Conservation (phyloP, 2,329 filamentous ascomycete species). For the Ceratocystis alfenasii region DNA sequence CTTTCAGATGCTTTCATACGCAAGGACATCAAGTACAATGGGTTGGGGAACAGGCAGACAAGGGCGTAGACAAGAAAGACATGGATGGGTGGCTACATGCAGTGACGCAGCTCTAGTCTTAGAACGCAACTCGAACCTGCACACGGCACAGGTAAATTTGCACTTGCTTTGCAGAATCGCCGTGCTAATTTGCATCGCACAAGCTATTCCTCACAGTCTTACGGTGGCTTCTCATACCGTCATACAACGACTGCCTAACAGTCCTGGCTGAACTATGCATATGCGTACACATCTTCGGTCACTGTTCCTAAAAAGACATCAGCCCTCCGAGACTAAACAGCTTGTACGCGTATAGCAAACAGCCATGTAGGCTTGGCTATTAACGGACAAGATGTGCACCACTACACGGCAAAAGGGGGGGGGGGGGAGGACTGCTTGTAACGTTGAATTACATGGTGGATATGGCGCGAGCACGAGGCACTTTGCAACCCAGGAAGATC, state of each 20-base stretch:
- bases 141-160: neutral
- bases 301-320: neutral
- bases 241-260: neutral
- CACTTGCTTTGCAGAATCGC: neutral
- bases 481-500: neutral
- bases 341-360: neutral
- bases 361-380: neutral
- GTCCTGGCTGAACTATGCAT: neutral
- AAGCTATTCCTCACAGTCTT: neutral
- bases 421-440: neutral
- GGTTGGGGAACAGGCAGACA: neutral
- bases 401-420: neutral
- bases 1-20: neutral
- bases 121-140: neutral
- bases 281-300: neutral
- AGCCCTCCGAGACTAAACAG: neutral
- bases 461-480: neutral
- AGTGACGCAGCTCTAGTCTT: neutral
- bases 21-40: neutral
- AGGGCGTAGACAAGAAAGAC: neutral
- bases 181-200: neutral
- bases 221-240: neutral
- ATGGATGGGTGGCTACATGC: neutral
- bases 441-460: neutral
- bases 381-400: neutral